A percentile compares a stretch with the other conserved stretches of the same genome.
phyloP scores from a whole-genome alignment of 129 eudicot species.

The Ambrosia trifida region DNA sequence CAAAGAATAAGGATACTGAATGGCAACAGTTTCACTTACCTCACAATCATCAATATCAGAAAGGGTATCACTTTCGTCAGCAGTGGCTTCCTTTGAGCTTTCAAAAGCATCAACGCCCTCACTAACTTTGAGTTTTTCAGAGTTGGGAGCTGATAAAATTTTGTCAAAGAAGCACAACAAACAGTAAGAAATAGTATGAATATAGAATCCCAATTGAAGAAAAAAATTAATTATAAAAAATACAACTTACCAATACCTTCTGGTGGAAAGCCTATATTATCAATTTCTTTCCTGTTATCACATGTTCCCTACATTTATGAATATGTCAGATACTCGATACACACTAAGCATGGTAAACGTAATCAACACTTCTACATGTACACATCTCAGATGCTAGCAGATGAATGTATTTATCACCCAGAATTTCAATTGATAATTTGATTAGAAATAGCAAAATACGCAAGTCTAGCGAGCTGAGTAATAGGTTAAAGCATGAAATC shows the following conservation, averaged over 20 bases:
- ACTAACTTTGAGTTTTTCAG: conserved; percentile 13
- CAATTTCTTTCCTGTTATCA: neutral
- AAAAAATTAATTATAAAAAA: no score
- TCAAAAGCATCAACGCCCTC: conserved; percentile 8
- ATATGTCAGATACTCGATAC: conserved; percentile 14
- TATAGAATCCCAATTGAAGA: conserved; percentile 4
- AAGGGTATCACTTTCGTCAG: conserved; percentile 54
- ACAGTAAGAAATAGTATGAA: neutral
- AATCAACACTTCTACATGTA: conserved; percentile 5
- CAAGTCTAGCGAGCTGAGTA: no score
- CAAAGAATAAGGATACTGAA: neutral
- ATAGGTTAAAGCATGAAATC: neutral
- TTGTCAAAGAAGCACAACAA: neutral
- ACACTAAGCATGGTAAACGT: neutral
- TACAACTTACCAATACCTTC: conserved; percentile 29
- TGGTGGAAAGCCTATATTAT: conserved; percentile 4
- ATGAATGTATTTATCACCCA: neutral
- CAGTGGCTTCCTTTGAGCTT: conserved; percentile 30
- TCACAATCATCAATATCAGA: conserved; percentile 59
- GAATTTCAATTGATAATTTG: neutral
- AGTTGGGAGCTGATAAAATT: conserved; percentile 35
- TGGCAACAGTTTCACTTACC: conserved; percentile 26
- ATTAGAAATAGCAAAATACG: neutral
- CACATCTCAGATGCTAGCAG: neutral
- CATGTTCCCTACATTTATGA: conserved; percentile 24